Percentiles rank a stretch among this genome's conserved stretches.
phyloP scores from a whole-genome alignment of 1,139 yeast species.

The Saccharomyces hybrid region DNA sequence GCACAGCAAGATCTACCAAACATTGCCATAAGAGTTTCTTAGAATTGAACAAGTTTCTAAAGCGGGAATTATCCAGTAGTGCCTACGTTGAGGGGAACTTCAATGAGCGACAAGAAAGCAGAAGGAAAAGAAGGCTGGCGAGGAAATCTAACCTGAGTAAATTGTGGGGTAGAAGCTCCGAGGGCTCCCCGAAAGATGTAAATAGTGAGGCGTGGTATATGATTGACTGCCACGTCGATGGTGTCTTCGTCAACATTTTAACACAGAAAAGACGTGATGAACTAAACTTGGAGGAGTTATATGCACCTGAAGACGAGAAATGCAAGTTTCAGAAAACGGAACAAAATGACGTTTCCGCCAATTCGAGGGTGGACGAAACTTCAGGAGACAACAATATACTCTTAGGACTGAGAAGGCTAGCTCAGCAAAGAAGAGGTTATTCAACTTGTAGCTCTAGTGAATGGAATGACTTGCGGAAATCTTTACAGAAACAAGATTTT shows the following conservation, averaged over 20 bases:
- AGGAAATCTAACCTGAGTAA: conserved; percentile 47
- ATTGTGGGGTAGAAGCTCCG: conserved; percentile 17
- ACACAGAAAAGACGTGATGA: conserved; percentile 61
- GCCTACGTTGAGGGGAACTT: conserved; percentile 68
- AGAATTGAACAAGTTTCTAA: conserved; percentile 45
- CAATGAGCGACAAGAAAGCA: conserved; percentile 50
- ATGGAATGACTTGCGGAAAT: background rate
- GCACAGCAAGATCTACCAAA: conserved; percentile 71
- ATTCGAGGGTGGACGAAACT: conserved; percentile 4
- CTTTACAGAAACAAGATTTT: background rate
- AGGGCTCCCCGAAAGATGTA: conserved; percentile 3
- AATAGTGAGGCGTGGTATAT: conserved; percentile 69
- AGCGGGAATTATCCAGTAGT: conserved; percentile 35
- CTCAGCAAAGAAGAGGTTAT: conserved; percentile 21
- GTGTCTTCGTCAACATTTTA: conserved; percentile 61
- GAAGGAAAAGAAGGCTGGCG: conserved; percentile 53
- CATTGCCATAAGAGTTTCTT: conserved; percentile 69
- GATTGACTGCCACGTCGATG: conserved; percentile 58
- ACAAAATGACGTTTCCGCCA: background rate
- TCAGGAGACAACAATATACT: conserved; percentile 21
- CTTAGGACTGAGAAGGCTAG: conserved; percentile 24
- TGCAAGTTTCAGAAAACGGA: conserved; percentile 25
- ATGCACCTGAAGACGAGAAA: conserved; percentile 45
- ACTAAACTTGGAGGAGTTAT: conserved; percentile 62
- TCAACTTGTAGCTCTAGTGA: background rate